Percentiles rank a stretch among this genome's conserved stretches.
phyloP scores from a whole-genome alignment of 139 green algal genomes.

The Chlamydomonas sphaeroides region DNA sequence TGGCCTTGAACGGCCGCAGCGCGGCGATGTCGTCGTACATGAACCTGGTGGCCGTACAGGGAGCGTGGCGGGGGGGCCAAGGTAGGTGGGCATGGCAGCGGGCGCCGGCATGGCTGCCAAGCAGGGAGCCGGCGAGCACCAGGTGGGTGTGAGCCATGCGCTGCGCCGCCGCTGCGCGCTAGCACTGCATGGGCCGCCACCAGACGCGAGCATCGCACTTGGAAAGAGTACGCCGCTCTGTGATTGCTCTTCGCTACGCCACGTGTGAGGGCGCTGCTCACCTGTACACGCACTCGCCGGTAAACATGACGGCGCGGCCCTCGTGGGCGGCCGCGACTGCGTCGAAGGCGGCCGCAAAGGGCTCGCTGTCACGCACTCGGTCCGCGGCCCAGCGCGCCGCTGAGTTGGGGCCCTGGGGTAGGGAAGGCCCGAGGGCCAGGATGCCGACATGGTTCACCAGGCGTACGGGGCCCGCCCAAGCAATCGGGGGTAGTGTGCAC shows the following conservation, averaged over 20 bases:
- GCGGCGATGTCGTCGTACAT: conserved; percentile 29
- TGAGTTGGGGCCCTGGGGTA: too few species aligned
- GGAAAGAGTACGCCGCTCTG: neutral
- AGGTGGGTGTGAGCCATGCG: too few species aligned
- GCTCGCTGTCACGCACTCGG: conserved; percentile 56
- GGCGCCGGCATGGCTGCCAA: too few species aligned
- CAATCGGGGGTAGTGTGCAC: too few species aligned
- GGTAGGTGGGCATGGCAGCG: too few species aligned
- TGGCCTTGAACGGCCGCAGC: conserved; percentile 75
- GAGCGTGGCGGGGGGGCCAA: neutral
- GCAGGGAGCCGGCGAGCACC: too few species aligned
- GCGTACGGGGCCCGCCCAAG: too few species aligned
- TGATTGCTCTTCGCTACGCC: neutral
- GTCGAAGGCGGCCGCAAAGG: conserved; percentile 76
- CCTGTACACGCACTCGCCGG: conserved; percentile 95
- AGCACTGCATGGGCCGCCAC: too few species aligned
- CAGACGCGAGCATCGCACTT: too few species aligned
- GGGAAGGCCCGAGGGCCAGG: too few species aligned
- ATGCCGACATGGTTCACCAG: too few species aligned
- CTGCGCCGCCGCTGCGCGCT: too few species aligned
- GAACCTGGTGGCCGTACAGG: conserved; percentile 26
- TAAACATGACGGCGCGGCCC: conserved; percentile 80
- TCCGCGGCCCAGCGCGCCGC: conserved; percentile 74
- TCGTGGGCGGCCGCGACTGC: conserved; percentile 56
- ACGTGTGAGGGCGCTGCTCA: conserved; percentile 58